phyloP scores from a whole-genome alignment of 2,329 filamentous ascomycete species.

The Trichoderma lentiforme region DNA sequence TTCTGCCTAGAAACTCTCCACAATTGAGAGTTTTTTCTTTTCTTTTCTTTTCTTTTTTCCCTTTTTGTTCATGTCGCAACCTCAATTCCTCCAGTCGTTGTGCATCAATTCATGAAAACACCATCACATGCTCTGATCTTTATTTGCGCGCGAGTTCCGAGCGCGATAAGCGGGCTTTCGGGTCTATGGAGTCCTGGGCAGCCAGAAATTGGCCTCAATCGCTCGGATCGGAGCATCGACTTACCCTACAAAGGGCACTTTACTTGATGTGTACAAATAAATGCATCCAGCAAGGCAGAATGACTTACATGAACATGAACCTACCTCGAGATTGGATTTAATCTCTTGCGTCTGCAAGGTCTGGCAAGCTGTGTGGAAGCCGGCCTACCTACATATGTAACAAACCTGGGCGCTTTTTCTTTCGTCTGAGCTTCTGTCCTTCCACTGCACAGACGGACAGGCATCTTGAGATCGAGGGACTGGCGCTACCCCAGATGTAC shows the following conservation, averaged over 20 bases:
- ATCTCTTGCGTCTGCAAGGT: neutral
- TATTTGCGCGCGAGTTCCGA: neutral
- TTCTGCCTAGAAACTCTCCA: neutral
- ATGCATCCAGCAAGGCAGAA: neutral
- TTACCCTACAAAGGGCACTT: neutral
- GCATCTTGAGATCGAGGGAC: neutral
- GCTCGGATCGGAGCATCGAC: neutral
- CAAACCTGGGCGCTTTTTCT: neutral
- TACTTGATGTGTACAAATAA: neutral
- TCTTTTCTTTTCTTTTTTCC: neutral
- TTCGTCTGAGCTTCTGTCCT: neutral
- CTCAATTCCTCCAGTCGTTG: neutral
- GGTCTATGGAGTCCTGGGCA: neutral
- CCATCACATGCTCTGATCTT: neutral
- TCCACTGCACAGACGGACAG: neutral
- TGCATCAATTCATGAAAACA: neutral
- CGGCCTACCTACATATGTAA: neutral
- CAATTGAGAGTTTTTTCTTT: neutral
- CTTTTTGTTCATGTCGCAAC: neutral
- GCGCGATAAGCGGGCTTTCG: neutral
- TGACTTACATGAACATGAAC: conserved; percentile 5
- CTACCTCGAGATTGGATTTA: neutral
- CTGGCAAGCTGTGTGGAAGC: neutral
- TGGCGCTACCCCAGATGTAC: conserved; percentile 4
- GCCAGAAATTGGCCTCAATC: neutral